These are phyloP conservation scores for Populus nigra DNA, from an alignment of 345 rosid genomes.

Conservation along the genomic window DNA sequence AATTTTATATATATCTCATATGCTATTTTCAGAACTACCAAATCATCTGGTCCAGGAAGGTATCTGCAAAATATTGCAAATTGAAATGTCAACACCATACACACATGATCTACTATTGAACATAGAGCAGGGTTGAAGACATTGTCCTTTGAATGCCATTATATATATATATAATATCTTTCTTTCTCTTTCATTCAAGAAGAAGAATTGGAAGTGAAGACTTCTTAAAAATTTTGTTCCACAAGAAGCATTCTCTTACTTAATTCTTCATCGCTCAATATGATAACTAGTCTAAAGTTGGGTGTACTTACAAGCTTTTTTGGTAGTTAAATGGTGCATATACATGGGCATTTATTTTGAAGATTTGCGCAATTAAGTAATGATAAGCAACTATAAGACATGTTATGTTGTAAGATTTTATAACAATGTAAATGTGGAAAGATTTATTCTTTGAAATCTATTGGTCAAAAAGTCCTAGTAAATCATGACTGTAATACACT, in stretches of 20 bases:
- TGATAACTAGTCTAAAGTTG: background rate
- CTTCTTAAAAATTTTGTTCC: background rate
- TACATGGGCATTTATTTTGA: background rate
- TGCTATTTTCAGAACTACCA: conserved; percentile 67
- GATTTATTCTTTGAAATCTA: background rate
- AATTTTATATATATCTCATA: conserved; percentile 73
- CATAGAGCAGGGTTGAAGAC: background rate
- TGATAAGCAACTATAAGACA: background rate
- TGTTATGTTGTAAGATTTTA: background rate
- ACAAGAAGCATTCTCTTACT: background rate
- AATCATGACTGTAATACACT: conserved; percentile 4
- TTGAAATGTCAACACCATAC: conserved; percentile 10
- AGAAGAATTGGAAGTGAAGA: background rate
- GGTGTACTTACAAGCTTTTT: background rate
- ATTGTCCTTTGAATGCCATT: background rate
- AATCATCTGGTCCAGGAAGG: conserved; percentile 92
- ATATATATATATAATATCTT: background rate
- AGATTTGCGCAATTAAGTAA: background rate
- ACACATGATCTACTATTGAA: background rate
- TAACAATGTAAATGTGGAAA: background rate
- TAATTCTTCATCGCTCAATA: background rate
- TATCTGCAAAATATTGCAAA: conserved; percentile 48
- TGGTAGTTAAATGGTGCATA: background rate
- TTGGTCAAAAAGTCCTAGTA: background rate
- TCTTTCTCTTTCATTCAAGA: background rate